Base-by-base conservation (phyloP, 179 eudicot genomes). In the Spergularia azorica region DNA sequence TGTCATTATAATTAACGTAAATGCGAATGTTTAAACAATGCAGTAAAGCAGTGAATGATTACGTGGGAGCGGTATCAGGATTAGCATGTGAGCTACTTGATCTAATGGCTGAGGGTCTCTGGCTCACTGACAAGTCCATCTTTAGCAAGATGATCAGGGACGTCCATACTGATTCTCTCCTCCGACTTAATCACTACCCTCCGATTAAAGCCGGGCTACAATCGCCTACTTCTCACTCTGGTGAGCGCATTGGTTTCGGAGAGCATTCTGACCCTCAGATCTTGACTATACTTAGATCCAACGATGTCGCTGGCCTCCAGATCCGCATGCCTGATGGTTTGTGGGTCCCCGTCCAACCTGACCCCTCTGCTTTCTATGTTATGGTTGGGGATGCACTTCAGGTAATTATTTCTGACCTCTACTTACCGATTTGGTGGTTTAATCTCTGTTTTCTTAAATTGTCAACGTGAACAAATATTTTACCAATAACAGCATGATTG, bases 201-300 rank as follows among this genome's bases (percentile, higher is more conserved):
- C 84, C 90, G 4, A 8, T 74, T 14, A 39, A 64, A 9, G 16
- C 2, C 1, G 13, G 21, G 63, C 69, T n/a, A 1, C 73, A 15
- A 10, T 46, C 5, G 12, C 15, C 41, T 70, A 36, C 55, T n/a
- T 13, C 54, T 64, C 61, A 48, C 7, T 61, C 77, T 21, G 72
- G 70, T 5, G 71, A 78, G 18, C 80, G 91, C 5, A 83, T 89
- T 17, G 97, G 99, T 3, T 93, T 93, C 43, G 99, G 97, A 41
- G 99, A 93, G 88, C 99, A 95, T 80, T 82, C 97, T 7, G 99
- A 93, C 87, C 99, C 99, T 87, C 97, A 91, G 82, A 90, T 95
- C 78, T 85, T 95, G 73, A 95, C 97, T 50, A 84, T 95, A 41
- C 76, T 95, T 50, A 67, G 97, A 84, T 95, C 99, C 75, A 93